These are phyloP conservation scores for Plasmodium inui DNA, from an alignment of 169 alveolate species.

Conservation along the genomic window DNA sequence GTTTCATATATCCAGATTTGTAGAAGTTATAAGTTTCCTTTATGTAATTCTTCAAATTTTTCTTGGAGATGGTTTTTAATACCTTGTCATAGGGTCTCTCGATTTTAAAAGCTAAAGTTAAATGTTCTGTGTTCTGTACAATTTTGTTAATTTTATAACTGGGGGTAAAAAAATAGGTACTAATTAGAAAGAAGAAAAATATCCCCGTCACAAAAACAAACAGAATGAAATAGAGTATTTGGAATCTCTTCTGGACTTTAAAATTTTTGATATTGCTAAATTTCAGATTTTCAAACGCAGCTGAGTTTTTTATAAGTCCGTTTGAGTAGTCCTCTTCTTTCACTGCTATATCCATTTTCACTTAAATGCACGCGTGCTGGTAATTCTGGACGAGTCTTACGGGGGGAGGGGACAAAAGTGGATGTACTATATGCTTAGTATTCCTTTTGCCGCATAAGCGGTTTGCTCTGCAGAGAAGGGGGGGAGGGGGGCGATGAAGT, in stretches of 20 bases:
- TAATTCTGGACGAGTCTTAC: neutral
- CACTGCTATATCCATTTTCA: conserved; percentile 33
- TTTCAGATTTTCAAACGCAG: conserved; percentile 48
- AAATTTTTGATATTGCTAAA: conserved; percentile 22
- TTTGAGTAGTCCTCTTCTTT: conserved; percentile 34
- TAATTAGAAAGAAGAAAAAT: conserved; percentile 22
- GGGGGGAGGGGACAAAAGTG: neutral
- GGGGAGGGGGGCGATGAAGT: too few relatives aligned
- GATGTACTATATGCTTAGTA: neutral
- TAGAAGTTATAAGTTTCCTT: conserved; percentile 26
- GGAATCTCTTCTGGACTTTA: conserved; percentile 60
- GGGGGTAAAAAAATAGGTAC: conserved; percentile 12
- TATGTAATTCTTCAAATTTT: conserved; percentile 21
- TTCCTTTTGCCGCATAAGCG: neutral
- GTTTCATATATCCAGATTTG: conserved; percentile 22
- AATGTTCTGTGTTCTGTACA: conserved; percentile 20
- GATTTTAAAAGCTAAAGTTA: conserved; percentile 27
- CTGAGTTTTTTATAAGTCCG: conserved; percentile 19
- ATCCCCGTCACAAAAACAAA: conserved; percentile 29
- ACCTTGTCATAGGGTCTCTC: conserved; percentile 51
- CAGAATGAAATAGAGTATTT: conserved; percentile 22
- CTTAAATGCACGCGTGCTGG: neutral
- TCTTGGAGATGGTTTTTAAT: conserved; percentile 12
- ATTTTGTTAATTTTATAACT: neutral
- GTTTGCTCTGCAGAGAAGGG: neutral